A percentile compares a stretch with the other conserved stretches of the same genome.
Evolutionary conservation across 352 stramenopile species (phyloP).

Genomic region (Aphanomyces euteiches): DNA sequence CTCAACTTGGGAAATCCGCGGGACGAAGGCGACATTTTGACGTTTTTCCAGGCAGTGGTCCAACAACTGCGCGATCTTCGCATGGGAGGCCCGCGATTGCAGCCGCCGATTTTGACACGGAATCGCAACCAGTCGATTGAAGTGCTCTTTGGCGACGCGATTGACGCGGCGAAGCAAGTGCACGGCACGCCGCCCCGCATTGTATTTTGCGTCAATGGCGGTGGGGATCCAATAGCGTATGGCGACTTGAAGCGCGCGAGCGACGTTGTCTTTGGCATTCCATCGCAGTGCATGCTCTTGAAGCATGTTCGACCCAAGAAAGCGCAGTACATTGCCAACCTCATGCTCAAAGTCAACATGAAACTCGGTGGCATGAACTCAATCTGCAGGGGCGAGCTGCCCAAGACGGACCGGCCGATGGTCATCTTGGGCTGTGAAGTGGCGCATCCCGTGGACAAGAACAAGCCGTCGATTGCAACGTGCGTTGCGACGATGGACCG

Average conservation of each 20-base stretch:
- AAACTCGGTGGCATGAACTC: slow-evolving; percentile 69
- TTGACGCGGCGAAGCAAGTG: slow-evolving; percentile 35
- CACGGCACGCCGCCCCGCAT: slow-evolving; percentile 43
- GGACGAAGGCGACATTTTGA: slow-evolving; percentile 35
- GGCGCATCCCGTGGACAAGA: slow-evolving; percentile 72
- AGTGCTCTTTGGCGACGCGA: slow-evolving; percentile 42
- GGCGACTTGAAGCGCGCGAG: slow-evolving; percentile 63
- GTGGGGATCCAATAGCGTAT: slow-evolving; percentile 45
- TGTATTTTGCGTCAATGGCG: slow-evolving; percentile 59
- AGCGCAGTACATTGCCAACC: slow-evolving; percentile 67
- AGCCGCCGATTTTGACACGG: slow-evolving; percentile 48
- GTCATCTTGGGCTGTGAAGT: slow-evolving; percentile 84
- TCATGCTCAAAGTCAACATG: slow-evolving; percentile 74
- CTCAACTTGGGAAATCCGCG: slow-evolving; percentile 53
- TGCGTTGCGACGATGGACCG: slow-evolving; percentile 78
- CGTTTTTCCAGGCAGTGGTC: slow-evolving; percentile 60
- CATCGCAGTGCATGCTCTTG: slow-evolving; percentile 72
- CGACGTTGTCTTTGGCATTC: slow-evolving; percentile 62
- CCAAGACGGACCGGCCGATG: slow-evolving; percentile 44
- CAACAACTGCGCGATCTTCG: slow-evolving; percentile 49
- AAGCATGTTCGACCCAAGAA: slow-evolving; percentile 59
- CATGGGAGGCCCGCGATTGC: slow-evolving; percentile 42
- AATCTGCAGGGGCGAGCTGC: slow-evolving; percentile 43
- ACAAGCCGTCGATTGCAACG: slow-evolving; percentile 69
- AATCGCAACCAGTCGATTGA: slow-evolving; percentile 39